Evolutionary conservation across 352 stramenopile genomes (phyloP).

Genomic region (Globisporangium heterothallicum): DNA sequence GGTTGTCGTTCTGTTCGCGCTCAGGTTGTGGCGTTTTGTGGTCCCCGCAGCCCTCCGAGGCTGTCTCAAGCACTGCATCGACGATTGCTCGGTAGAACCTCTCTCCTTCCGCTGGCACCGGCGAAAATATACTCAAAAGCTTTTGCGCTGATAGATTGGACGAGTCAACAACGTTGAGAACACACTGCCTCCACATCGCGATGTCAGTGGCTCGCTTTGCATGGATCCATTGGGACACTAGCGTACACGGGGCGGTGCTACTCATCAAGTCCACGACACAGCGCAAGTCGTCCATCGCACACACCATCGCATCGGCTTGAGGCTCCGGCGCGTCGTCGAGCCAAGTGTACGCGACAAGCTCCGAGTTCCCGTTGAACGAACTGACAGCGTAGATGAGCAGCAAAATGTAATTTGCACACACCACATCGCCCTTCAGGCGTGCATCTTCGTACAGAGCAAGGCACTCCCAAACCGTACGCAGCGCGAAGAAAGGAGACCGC

Average conservation of each 20-base stretch:
- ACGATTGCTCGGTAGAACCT: slow-evolving; percentile 1
- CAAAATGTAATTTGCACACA: slow-evolving; percentile 25
- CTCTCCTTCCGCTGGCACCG: background rate
- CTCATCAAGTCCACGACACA: slow-evolving; percentile 7
- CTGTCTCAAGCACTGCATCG: background rate
- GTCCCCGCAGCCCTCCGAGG: too few relatives aligned
- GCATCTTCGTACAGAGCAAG: slow-evolving; percentile 26
- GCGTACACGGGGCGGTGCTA: slow-evolving; percentile 14
- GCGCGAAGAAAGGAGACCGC: slow-evolving; percentile 20
- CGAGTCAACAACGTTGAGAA: background rate
- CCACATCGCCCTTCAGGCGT: slow-evolving; percentile 5
- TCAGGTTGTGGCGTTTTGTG: too few relatives aligned
- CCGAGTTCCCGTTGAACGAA: slow-evolving; percentile 24
- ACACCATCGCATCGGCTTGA: slow-evolving; percentile 16
- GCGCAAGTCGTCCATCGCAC: slow-evolving; percentile 23
- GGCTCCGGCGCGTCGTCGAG: slow-evolving; percentile 17
- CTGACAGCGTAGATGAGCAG: slow-evolving; percentile 28
- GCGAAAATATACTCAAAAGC: slow-evolving; percentile 14
- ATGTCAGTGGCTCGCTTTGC: slow-evolving; percentile 14
- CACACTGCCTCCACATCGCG: slow-evolving; percentile 2
- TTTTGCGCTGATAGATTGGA: background rate
- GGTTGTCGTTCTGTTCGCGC: slow-evolving; percentile 1
- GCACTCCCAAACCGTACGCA: slow-evolving; percentile 34
- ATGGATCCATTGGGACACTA: slow-evolving; percentile 22
- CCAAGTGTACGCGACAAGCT: slow-evolving; percentile 17